Base-by-base conservation (phyloP, 176 grass and related monocot species). In the Aechmea fasciata region DNA sequence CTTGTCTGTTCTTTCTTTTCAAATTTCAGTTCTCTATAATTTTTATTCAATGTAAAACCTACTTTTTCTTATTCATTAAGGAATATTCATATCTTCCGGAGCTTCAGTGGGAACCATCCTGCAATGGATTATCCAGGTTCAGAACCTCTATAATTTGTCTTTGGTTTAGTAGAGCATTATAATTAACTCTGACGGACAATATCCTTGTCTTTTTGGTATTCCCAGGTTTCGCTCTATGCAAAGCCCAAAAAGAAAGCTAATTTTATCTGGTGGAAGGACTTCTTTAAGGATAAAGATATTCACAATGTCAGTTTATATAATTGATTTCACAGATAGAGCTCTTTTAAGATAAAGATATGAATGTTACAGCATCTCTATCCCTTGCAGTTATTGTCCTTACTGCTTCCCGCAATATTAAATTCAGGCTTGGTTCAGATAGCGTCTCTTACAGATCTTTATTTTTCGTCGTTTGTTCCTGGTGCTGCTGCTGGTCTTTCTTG, bases 401-500 rank as follows among this genome's bases (percentile, higher is more conserved):
- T 67, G 65, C 23, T 67, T 67, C 65, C 65, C 48, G 65, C 65
- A 48, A 67, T 13, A 48, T 15, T 67, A 15, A 67, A 29, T 67
- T 67, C 65, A n/a, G 28, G 65, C 13, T 67, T 67, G 65, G 65
- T 67, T 47, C 65, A 67, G 25, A 67, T 67, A 67, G 8, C 65
- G 48, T 67, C 65, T 67, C 65, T 67, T 41, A 67, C 65, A n/a
- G 65, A 67, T 48, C 65, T 67, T 67, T 67, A 67, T 67, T 67
- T 67, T 67, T 67, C 65, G 17, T 67, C 65, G 47, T 67, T 67
- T 67, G 29, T 67, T n/a, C 65, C 65, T 67, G 65, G 65, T 67
- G 65, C 65, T 67, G 65, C 65, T 67, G 65, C 65, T 12, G 23
- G 28, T 67, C 65, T 67, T 48, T 67, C 65, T 33, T 48, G 65